Base-by-base conservation (phyloP, 2,329 filamentous ascomycete genomes). In the Phaeosphaeriaceae sp. region DNA sequence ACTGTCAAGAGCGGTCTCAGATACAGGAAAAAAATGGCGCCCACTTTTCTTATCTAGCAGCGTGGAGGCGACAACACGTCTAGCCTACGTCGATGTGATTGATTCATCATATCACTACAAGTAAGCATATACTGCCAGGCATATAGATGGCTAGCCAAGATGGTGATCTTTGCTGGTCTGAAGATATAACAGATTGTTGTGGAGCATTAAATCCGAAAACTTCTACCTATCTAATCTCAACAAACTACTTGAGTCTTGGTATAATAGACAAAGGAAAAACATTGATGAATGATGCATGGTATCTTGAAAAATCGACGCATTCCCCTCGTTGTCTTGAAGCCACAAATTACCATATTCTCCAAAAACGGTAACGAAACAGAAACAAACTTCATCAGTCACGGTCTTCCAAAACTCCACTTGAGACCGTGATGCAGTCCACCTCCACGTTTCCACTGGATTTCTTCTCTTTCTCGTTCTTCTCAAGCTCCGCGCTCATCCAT, bases 401-500 rank as follows among this genome's bases (percentile, higher is more conserved):
- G 17, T 40, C 36, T n/a, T 54, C 46, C n/a, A 57, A 20, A 17
- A 57, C 41, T 17, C 47, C 51, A 41, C 62, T 65, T 3, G 62
- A 65, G 21, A 57, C 58, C 22, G 58, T 62, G 13, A 45, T 53
- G 17, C 56, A 58, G n/a, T 58, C 56, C 13, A 48, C 56, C 17
- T 53, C 51, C 33, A 61, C 62, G 1, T 59, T 54, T 24, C 49
- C 52, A 15, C 31, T 52, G 20, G 52, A 48, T n/a, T 40, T 40
- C 36, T 40, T 40, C 36, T n/a, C 36, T 24, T 20, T 46, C 11
- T 56, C 54, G 7, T 46, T 50, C 6, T 51, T 44, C 33, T 66
- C 56, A 25, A 66, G 45, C 20, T 55, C 56, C 2, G 56, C 60
- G 31, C 53, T 56, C 25, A 66, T 66, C 63, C 63, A 66, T 27